phyloP scores from a whole-genome alignment of 2,329 filamentous ascomycete genomes.

The Ophiostoma ips region DNA sequence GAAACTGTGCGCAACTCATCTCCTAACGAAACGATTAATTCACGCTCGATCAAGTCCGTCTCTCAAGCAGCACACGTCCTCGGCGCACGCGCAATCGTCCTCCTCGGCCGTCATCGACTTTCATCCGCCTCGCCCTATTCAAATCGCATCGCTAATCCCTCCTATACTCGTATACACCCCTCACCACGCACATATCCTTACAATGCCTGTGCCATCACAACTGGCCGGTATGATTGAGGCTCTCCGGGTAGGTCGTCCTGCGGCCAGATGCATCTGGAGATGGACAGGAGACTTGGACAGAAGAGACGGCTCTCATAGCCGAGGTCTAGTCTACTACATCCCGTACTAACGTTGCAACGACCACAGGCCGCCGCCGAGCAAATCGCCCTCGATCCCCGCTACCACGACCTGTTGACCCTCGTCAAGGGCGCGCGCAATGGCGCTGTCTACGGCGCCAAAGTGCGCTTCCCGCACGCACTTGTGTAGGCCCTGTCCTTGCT shows the following conservation, averaged over 20 bases:
- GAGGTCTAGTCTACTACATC: no score
- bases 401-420: conserved; percentile 73
- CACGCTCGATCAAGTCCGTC: no score
- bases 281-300: no score
- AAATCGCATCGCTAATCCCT: background rate
- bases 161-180: background rate
- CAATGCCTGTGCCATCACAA: conserved; percentile 2
- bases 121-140: background rate
- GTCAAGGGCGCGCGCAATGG: conserved; percentile 94
- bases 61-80: no score
- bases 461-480: conserved; percentile 93
- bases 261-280: background rate
- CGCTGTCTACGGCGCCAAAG: conserved; percentile 90
- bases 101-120: no score
- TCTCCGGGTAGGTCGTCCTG: background rate
- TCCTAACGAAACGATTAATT: no score
- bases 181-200: background rate
- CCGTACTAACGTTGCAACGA: no score
- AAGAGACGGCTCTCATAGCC: no score
- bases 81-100: no score
- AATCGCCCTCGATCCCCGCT: conserved; percentile 66
- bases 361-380: conserved; percentile 54
- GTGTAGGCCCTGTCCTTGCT: conserved; percentile 29
- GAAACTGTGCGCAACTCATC: background rate
- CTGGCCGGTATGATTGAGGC: background rate